Evolutionary conservation across 192 early-diverging fungal species (phyloP).

Genomic region (Coemansia asiatica): DNA sequence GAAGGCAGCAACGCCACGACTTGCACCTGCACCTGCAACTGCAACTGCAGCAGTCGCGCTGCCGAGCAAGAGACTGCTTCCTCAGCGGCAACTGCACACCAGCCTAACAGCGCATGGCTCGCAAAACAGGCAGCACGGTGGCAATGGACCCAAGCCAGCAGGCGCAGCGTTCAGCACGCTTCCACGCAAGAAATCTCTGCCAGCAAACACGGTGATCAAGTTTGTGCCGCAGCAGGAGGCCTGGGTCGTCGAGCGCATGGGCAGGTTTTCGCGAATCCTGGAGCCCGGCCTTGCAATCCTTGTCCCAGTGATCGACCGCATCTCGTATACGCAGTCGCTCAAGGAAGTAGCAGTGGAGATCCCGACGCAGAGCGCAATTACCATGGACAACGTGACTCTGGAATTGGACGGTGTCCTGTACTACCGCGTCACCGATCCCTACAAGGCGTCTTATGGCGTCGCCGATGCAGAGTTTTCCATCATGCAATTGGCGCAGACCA

Average conservation of each 20-base stretch:
- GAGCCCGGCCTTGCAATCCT: slow-evolving; percentile 91
- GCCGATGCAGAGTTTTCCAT: slow-evolving; percentile 94
- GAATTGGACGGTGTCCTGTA: slow-evolving; percentile 97
- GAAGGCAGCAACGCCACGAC: not conserved
- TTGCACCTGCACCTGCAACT: not conserved
- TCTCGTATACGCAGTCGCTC: slow-evolving; percentile 89
- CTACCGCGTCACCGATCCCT: slow-evolving; percentile 89
- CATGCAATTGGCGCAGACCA: slow-evolving; percentile 97
- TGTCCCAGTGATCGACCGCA: slow-evolving; percentile 83
- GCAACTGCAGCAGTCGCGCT: no score
- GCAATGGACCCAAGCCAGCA: not conserved
- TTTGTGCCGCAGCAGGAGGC: slow-evolving; percentile 99
- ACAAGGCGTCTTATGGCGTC: slow-evolving; percentile 92
- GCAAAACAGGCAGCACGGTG: not conserved
- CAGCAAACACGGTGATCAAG: slow-evolving; percentile 69
- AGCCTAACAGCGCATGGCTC: not conserved
- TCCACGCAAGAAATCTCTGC: slow-evolving; percentile 14
- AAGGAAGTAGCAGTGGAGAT: slow-evolving; percentile 96
- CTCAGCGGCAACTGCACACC: not conserved
- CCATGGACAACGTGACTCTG: slow-evolving; percentile 96
- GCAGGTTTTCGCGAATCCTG: slow-evolving; percentile 77
- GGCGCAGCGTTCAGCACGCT: not conserved
- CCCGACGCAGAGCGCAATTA: slow-evolving; percentile 85
- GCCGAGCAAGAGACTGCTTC: no score
- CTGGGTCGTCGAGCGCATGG: slow-evolving; percentile 97